Conservation (phyloP, 1,139 yeast genomes). For the Geotrichum aggregatum region DNA sequence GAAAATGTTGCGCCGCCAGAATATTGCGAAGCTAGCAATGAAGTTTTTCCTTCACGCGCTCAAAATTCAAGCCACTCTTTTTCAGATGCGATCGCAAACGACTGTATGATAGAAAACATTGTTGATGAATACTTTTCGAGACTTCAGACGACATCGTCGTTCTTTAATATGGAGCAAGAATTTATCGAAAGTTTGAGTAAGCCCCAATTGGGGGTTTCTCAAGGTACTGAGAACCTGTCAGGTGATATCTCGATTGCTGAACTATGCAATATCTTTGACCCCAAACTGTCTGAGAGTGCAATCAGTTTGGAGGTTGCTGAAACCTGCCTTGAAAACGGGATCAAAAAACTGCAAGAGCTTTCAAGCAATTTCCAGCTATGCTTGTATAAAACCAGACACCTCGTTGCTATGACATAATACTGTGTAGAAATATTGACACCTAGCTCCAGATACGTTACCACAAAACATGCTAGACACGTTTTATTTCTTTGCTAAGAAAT, state of each 20-base stretch:
- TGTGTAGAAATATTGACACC: too few species aligned
- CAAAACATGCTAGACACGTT: too few species aligned
- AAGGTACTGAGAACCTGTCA: neutral
- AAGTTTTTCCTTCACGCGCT: neutral
- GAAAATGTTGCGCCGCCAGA: neutral
- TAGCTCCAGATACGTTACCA: too few species aligned
- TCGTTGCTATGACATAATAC: too few species aligned
- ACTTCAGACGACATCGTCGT: neutral
- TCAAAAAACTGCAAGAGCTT: neutral
- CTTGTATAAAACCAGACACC: neutral
- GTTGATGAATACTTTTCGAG: neutral
- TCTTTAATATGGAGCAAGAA: neutral
- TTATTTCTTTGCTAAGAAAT: too few species aligned
- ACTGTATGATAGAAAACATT: neutral
- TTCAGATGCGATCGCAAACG: neutral
- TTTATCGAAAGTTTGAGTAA: neutral
- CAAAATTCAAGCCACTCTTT: neutral
- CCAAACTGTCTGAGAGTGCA: neutral
- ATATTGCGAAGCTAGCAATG: neutral
- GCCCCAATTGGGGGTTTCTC: neutral
- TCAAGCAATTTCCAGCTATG: neutral
- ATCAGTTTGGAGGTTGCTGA: constrained; percentile 9
- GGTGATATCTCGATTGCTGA: neutral
- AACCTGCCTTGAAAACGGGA: neutral
- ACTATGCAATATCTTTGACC: constrained; percentile 10